These are phyloP conservation scores for Spathaspora sp. DNA, from an alignment of 805 yeast genomes.

Conservation along the genomic window DNA sequence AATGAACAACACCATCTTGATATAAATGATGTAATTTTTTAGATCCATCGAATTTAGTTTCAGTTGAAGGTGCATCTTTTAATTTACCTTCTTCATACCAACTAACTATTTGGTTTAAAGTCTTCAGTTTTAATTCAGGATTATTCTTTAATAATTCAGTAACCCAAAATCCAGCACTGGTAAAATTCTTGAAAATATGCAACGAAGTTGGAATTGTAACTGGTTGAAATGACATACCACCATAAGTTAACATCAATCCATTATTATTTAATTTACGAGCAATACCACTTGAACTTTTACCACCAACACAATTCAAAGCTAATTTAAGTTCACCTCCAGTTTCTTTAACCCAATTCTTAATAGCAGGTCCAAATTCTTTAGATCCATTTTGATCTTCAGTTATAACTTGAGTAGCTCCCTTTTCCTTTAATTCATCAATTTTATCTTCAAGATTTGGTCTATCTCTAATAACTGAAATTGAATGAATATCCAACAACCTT, in stretches of 20 bases:
- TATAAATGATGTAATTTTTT: constrained; percentile 25
- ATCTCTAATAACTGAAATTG: constrained; percentile 84
- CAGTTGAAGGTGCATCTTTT: constrained; percentile 33
- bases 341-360: constrained; percentile 50
- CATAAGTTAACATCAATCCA: constrained; percentile 85
- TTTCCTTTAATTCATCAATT: constrained; percentile 45
- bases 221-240: constrained; percentile 97
- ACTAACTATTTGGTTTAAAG: constrained; percentile 33
- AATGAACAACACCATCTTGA: constrained; percentile 27
- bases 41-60: constrained; percentile 18
- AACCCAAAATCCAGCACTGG: constrained; percentile 91
- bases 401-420: constrained; percentile 86
- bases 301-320: constrained; percentile 93
- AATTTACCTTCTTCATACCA: constrained; percentile 42
- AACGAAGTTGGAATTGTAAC: constrained; percentile 85
- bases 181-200: constrained; percentile 84
- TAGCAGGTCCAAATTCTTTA: constrained; percentile 58
- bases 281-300: constrained; percentile 74
- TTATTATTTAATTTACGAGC: constrained; percentile 76
- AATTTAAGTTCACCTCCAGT: constrained; percentile 56
- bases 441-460: constrained; percentile 71
- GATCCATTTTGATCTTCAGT: constrained; percentile 83
- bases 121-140: constrained; percentile 30
- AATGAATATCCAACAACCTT: constrained; percentile 70
- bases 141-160: constrained; percentile 47